Base-by-base conservation (phyloP, 225 moss, liverwort and hornwort species). In the Sphagnum tenellum region DNA sequence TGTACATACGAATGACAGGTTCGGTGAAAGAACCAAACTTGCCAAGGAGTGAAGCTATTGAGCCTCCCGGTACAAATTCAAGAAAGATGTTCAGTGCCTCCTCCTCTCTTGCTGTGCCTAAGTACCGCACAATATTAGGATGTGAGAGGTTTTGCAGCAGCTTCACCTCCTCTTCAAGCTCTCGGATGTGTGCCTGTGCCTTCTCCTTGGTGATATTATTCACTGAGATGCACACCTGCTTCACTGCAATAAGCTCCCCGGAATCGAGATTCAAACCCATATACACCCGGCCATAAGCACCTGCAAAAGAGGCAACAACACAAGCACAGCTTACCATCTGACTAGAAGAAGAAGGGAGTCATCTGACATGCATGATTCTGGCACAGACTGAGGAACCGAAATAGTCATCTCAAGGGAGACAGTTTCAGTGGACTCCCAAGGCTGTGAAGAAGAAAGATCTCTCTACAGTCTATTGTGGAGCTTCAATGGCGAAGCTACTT, bases 191-290 rank as follows among this genome's bases (percentile, higher is more conserved):
- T 4, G 92, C 86, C 62, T 92, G 92, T 49, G 95, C 95, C 73
- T 84, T 88, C 70, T 86, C 92, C 60, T 92, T 92, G 6, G 95
- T 84, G 65, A 85, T 75, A 62, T 88, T 88, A 62, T 88, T 91
- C 62, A 83, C 85, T 57, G 82, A 70, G 57, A 96, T 89, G 71
- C 80, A 72, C 11, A 96, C 95, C 85, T 96, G 92, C 77, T 96
- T 96, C 57, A 96, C 88, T 3, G 95, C 95, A 48, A 92, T 89
- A 51, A 96, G 86, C 77, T 96, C 95, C 49, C 95, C 95, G 1
- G 95, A 96, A 75, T 96, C 92, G 64, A 96, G 70, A 74, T 95
- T 95, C 82, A 95, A 79, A 11, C 95, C 92, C 95, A 92, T 92
- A 50, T 95, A 95, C 44, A 95, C 95, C 50, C 95, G 89, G 54